These are phyloP conservation scores for Pythium apleroticum DNA, from an alignment of 352 stramenopile genomes.

Conservation along the genomic window DNA sequence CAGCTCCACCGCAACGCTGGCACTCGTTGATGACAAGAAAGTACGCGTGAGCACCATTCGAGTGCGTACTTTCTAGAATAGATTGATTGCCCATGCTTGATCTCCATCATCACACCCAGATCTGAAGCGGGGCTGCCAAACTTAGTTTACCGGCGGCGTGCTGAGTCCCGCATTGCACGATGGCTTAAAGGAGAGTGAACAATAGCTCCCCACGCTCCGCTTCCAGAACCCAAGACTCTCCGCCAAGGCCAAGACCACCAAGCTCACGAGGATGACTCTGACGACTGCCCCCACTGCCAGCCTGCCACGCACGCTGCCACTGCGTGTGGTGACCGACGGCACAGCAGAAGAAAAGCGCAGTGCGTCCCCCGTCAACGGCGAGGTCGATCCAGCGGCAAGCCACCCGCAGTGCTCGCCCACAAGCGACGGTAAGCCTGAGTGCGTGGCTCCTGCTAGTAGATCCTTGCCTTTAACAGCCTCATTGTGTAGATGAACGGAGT, in stretches of 20 bases:
- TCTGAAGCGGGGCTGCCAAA: neutral
- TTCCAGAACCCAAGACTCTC: neutral
- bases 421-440: conserved; percentile 12
- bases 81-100: too few species aligned
- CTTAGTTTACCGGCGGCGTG: neutral
- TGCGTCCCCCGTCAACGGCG: conserved; percentile 2
- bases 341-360: conserved; percentile 12
- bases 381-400: neutral
- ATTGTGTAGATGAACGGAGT: conserved; percentile 27
- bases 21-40: too few species aligned
- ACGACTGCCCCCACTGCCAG: neutral
- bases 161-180: neutral
- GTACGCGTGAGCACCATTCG: neutral
- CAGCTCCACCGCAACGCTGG: neutral
- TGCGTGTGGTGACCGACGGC: conserved; percentile 12
- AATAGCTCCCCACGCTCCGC: too few species aligned
- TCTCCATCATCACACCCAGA: too few species aligned
- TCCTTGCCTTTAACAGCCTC: neutral
- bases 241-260: neutral
- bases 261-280: neutral
- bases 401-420: conserved; percentile 5
- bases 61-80: neutral
- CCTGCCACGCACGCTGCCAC: conserved; percentile 1
- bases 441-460: too few species aligned
- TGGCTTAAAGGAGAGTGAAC: neutral